Conservation (phyloP, 2,329 filamentous ascomycete genomes). For the Penicillium sp. region DNA sequence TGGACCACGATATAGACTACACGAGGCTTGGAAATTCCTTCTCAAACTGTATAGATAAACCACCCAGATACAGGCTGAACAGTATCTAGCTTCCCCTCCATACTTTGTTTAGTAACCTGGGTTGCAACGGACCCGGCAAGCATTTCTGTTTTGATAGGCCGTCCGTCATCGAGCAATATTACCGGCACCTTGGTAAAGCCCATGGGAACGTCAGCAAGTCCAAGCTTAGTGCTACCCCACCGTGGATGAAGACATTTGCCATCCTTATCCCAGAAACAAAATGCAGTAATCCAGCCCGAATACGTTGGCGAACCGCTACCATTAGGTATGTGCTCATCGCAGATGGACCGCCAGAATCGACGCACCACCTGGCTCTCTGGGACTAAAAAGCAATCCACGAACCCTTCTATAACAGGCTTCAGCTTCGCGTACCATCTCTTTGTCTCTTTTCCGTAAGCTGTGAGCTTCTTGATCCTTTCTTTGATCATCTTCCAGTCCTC, state of each 20-base stretch:
- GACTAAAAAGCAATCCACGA: slow-evolving; percentile 40
- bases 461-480: slow-evolving; percentile 49
- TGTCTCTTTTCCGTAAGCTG: slow-evolving; percentile 52
- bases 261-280: slow-evolving; percentile 51
- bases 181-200: neutral
- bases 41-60: no score
- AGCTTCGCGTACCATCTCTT: slow-evolving; percentile 46
- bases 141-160: neutral
- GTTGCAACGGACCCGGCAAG: neutral
- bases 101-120: neutral
- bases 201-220: neutral
- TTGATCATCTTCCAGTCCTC: slow-evolving; percentile 54
- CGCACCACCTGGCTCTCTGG: neutral
- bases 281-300: slow-evolving; percentile 57
- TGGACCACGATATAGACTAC: no score
- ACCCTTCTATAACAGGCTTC: slow-evolving; percentile 50
- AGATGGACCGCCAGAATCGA: slow-evolving; percentile 22
- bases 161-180: neutral
- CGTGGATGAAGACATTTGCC: slow-evolving; percentile 34
- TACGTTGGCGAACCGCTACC: slow-evolving; percentile 41
- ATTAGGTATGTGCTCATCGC: slow-evolving; percentile 32
- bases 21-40: no score
- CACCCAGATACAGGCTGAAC: no score
- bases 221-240: no score
- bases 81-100: no score